These are phyloP conservation scores for Calonectria montana DNA, from an alignment of 2,329 filamentous ascomycete genomes.

Conservation along the genomic window DNA sequence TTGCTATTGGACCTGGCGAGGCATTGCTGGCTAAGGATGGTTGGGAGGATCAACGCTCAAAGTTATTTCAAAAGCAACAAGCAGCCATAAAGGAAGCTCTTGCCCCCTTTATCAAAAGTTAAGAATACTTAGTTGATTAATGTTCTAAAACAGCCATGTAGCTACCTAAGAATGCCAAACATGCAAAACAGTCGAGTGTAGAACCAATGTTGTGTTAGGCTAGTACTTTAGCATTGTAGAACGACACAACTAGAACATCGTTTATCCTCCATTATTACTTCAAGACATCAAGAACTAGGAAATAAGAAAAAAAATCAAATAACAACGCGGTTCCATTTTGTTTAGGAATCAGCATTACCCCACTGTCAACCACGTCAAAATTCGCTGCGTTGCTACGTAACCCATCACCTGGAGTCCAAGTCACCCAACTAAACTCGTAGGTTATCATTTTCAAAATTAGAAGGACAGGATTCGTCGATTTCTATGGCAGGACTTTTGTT, in stretches of 20 bases:
- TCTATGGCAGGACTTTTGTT: background rate
- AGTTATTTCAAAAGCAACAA: constrained; percentile 29
- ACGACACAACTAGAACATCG: background rate
- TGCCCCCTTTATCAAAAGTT: background rate
- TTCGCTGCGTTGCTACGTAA: no score
- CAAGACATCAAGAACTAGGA: background rate
- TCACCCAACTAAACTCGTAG: background rate
- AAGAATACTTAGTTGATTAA: background rate
- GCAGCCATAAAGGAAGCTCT: constrained; percentile 5
- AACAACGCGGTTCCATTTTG: background rate
- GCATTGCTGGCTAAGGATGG: constrained; percentile 27
- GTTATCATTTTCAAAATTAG: background rate
- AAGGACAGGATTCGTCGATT: background rate
- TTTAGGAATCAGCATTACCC: background rate
- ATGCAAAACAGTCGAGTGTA: no score
- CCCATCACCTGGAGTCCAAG: background rate
- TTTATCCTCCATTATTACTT: background rate
- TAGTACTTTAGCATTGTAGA: background rate
- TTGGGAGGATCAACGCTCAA: constrained; percentile 27
- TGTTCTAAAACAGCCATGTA: background rate
- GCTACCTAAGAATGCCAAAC: background rate
- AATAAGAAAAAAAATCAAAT: background rate
- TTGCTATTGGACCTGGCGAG: constrained; percentile 32
- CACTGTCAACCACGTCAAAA: no score
- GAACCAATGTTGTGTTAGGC: background rate